Conservation (phyloP, 495 filamentous ascomycete species). For the Podospora australis region DNA sequence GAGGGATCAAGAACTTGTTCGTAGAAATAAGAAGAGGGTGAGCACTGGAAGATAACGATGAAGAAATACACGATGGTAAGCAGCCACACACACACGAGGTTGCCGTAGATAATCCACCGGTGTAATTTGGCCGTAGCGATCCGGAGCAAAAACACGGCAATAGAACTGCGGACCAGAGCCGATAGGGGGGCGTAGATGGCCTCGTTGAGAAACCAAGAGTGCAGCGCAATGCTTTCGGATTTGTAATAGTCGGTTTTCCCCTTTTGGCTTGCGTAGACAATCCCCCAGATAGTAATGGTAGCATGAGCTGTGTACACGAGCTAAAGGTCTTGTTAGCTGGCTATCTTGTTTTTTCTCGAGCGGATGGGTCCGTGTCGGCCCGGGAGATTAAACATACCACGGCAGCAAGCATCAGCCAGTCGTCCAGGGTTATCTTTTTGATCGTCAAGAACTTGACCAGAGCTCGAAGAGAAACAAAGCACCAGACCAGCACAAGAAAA, state of each 20-base stretch:
- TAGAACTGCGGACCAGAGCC: constrained; percentile 31
- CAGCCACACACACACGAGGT: constrained; percentile 15
- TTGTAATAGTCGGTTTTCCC: neutral
- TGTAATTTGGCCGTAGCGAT: constrained; percentile 27
- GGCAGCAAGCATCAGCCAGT: constrained; percentile 23
- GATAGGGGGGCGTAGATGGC: constrained; percentile 31
- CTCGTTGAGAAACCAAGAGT: constrained; percentile 28
- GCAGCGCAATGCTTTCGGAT: constrained; percentile 12
- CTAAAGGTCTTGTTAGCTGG: constrained; percentile 1
- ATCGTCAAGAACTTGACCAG: constrained; percentile 18
- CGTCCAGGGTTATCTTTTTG: constrained; percentile 18
- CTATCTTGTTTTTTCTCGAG: no score
- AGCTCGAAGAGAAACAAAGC: constrained; percentile 16
- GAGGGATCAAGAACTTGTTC: constrained; percentile 16
- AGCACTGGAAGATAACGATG: constrained; percentile 35
- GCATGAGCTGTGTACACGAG: constrained; percentile 15
- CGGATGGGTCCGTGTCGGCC: no score
- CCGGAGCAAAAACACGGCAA: constrained; percentile 37
- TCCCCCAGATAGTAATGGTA: constrained; percentile 16
- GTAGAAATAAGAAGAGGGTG: constrained; percentile 34
- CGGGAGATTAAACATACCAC: constrained; percentile 14
- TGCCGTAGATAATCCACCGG: constrained; percentile 29
- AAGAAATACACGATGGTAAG: constrained; percentile 33
- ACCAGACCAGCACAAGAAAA: constrained; percentile 22
- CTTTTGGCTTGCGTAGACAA: constrained; percentile 6